phyloP scores from a whole-genome alignment of 768 basidiomycete genomes.

The Lactifluus hygrophoroides region DNA sequence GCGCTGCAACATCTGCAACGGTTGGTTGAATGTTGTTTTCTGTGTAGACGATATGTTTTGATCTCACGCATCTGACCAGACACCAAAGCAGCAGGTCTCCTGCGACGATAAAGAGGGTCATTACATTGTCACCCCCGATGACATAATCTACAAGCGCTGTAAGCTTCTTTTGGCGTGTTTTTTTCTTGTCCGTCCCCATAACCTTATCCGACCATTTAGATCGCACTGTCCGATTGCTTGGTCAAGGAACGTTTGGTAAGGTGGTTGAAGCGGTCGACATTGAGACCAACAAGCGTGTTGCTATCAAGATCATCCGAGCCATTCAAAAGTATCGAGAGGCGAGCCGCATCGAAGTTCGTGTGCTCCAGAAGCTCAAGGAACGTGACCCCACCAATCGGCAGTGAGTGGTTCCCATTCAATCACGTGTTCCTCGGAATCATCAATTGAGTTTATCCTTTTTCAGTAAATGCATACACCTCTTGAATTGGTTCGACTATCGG shows the following conservation, averaged over 20 bases:
- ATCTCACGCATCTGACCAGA: constrained; percentile 32
- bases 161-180: constrained; percentile 27
- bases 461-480: constrained; percentile 96
- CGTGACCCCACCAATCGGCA: constrained; percentile 81
- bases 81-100: constrained; percentile 56
- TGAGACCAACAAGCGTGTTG: constrained; percentile 67
- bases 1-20: constrained; percentile 56
- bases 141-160: constrained; percentile 83
- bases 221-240: constrained; percentile 82
- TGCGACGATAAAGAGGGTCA: constrained; percentile 99
- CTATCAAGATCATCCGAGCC: constrained; percentile 97
- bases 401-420: constrained; percentile 41
- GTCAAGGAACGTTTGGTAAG: constrained; percentile 98
- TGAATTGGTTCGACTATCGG: constrained; percentile 92
- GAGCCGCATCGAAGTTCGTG: constrained; percentile 95
- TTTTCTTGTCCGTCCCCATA: not conserved
- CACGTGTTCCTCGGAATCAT: constrained; percentile 10
- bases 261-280: constrained; percentile 91
- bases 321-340: constrained; percentile 99
- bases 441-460: constrained; percentile 17
- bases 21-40: constrained; percentile 36
- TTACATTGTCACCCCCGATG: constrained; percentile 90
- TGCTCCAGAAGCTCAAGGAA: constrained; percentile 84
- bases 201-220: constrained; percentile 40
- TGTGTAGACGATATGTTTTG: constrained; percentile 25